phyloP scores from a whole-genome alignment of 139 green algal genomes.

The Desmodesmus armatus region DNA sequence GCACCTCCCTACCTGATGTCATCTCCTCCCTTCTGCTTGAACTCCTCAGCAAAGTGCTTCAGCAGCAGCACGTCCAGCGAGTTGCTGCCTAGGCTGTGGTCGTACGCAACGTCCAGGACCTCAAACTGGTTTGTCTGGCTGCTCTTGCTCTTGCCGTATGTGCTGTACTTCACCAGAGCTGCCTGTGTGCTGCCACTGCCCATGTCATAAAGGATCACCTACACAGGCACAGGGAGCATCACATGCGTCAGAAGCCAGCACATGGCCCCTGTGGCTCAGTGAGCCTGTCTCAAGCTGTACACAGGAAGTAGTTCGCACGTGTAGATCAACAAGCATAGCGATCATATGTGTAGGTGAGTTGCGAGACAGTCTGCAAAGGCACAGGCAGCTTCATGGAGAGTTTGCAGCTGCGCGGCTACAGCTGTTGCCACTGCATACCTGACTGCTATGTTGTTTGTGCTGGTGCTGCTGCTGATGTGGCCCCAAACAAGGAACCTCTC shows the following conservation, averaged over 20 bases:
- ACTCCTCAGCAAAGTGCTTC: constrained; percentile 92
- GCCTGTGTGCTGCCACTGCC: constrained; percentile 82
- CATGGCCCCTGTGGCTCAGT: background rate
- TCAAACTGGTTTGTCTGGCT: constrained; percentile 88
- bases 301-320: no score
- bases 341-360: no score
- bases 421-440: no score
- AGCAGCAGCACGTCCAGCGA: constrained; percentile 87
- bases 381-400: no score
- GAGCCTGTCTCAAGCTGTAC: no score
- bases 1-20: constrained; percentile 25
- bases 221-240: background rate
- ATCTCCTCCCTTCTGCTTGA: constrained; percentile 75
- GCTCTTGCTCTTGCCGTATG: constrained; percentile 80
- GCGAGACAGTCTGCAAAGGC: no score
- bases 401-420: no score
- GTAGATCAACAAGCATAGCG: no score
- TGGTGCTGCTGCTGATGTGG: background rate
- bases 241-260: background rate
- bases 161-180: constrained; percentile 88
- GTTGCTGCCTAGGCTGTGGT: constrained; percentile 82
- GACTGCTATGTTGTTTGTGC: no score
- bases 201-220: constrained; percentile 95
- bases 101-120: constrained; percentile 92
- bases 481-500: no score